phyloP scores from a whole-genome alignment of 148 eudicot species.

The Pouteria glomerata region DNA sequence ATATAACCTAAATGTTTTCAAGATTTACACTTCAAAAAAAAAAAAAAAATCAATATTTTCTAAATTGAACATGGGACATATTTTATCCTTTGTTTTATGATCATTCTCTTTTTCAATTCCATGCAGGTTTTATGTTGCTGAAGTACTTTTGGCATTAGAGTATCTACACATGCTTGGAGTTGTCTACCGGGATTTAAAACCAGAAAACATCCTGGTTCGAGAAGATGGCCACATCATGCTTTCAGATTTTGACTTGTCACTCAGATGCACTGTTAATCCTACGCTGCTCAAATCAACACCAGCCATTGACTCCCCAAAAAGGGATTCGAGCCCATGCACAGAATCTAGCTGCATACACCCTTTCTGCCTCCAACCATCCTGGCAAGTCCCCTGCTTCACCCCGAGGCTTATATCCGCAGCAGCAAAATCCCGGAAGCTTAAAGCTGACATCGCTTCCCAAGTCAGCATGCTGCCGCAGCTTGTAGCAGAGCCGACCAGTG shows the following conservation, averaged over 20 bases:
- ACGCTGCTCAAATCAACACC: constrained; percentile 48
- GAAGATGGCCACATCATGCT: constrained; percentile 93
- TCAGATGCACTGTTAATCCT: constrained; percentile 58
- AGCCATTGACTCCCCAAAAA: constrained; percentile 26
- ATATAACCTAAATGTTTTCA: too few species aligned
- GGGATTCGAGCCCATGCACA: constrained; percentile 39
- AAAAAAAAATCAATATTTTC: too few species aligned
- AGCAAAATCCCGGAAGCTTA: constrained; percentile 40
- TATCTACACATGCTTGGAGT: constrained; percentile 90
- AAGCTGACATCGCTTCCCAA: constrained; percentile 43
- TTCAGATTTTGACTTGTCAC: constrained; percentile 74
- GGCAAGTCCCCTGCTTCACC: constrained; percentile 71
- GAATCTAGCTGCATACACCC: constrained; percentile 72
- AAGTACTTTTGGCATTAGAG: constrained; percentile 76
- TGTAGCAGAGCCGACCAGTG: constrained; percentile 66
- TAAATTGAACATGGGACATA: not conserved
- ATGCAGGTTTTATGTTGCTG: constrained; percentile 76
- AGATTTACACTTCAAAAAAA: too few species aligned
- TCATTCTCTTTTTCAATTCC: constrained; percentile 7
- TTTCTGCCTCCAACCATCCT: constrained; percentile 69
- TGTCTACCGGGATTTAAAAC: constrained; percentile 81
- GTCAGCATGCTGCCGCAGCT: constrained; percentile 57
- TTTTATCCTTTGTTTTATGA: not conserved
- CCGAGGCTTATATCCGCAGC: constrained; percentile 46
- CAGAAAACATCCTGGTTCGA: constrained; percentile 67